Evolutionary conservation across 2,329 filamentous ascomycete species (phyloP), one percentile per base, ranked within the genome.

Genomic region (Hypocreales sp.): DNA sequence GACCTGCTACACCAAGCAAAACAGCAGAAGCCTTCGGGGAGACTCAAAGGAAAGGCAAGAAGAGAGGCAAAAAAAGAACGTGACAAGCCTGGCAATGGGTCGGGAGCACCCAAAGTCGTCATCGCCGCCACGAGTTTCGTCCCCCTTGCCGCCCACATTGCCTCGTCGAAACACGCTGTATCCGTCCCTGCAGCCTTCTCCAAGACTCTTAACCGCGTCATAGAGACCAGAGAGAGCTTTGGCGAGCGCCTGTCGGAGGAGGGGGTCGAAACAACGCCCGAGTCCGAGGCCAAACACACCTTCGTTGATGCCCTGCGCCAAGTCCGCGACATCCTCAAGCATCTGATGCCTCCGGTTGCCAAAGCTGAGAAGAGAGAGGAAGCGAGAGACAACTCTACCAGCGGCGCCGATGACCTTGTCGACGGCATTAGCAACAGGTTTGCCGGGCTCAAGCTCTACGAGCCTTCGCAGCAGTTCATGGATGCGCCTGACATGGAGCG

Each of bases 61-160:
- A 19, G 9, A 24, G 14, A 20, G 7, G 8, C 15, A 16, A 26
- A 21, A 12, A 19, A 11, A 24, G n/a, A 14, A 5, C 7, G 13
- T 15, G 24, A 21, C 13, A 22, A 25, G 10, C 25, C 11, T 6
- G 31, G 39, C 16, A 49, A 46, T n/a, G n/a, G n/a, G 19, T 10
- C 10, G 10, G 14, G n/a, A 11, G 18, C 24, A n/a, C 29, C 40
- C 15, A 49, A 46, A 19, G 47, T 55, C 26, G 44, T 48, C 13
- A 45, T 60, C 15, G 39, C 44, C 15, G 41, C 53, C 34, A 48
- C 48, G 16, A 50, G 57, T 24, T 58, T 57, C 22, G 32, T 53
- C 1, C 39, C 40, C 0, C 34, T 61, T 6, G 56, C 55, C 13
- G 37, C 55, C 20, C 51, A 44, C 32, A 47, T 60, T 17, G 45